Evolutionary conservation across 1,284 basidiomycete species (phyloP), one percentile per base, ranked within the genome.

Genomic region (Papiliotrema terrestris): DNA sequence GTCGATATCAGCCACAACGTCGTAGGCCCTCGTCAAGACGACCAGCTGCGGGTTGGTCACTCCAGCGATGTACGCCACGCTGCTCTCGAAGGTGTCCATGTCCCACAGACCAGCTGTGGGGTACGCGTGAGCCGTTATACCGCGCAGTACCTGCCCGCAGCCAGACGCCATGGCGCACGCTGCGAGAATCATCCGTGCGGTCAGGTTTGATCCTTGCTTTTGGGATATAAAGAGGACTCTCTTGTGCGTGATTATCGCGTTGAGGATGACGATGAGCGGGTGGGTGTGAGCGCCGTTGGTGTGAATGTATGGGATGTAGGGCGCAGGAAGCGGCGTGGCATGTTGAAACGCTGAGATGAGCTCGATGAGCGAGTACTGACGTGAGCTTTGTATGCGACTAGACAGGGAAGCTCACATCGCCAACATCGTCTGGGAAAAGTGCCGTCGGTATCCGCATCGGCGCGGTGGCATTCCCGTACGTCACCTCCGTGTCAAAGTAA

Each of bases 11-110:
- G 91, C 89, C 38, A 97, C 80, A 1, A 98, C 80, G 73, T 98
- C 94, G 95, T 95, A 98, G 26, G 75, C 75, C 17, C 83, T 82
- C 1, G 85, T 84, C 0, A 88, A 83, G 8, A 88, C 82, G 67
- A 94, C 91, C 72, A 97, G 97, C 32, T 95, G 91, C 1, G 94
- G 94, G 69, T 98, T 98, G 3, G 91, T 95, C 1, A 97, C 93
- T 2, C 94, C 94, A 5, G 93, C 94, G 54, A 98, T 92, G 72
- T 88, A 98, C 13, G 89, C 92, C 4, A 88, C 85, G 47, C 90
- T 85, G 43, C 84, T 84, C 75, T 94, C 87, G 81, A 95, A 87
- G 62, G 94, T 88, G 64, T 95, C 91, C 52, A 91, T 80, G 55
- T 89, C 91, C 20, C 85, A 86, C 55, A 98, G 78, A 68, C 91